phyloP scores from a whole-genome alignment of 2,329 filamentous ascomycete genomes.

The Purpureocillium lavendulum region DNA sequence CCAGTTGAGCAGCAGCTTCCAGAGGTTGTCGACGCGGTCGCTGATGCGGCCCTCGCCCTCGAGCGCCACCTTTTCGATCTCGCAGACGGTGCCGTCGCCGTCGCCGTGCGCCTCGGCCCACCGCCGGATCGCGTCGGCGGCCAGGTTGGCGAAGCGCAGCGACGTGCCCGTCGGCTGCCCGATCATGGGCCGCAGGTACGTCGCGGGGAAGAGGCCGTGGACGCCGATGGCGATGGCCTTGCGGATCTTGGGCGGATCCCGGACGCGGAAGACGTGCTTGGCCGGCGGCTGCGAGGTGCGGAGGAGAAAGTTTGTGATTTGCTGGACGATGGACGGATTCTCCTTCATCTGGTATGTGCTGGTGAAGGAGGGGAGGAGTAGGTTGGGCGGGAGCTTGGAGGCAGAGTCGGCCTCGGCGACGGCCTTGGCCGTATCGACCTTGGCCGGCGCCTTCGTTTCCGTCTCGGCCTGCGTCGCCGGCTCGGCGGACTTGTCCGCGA shows the following conservation, averaged over 20 bases:
- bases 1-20: conserved; percentile 93
- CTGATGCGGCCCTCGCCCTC: conserved; percentile 91
- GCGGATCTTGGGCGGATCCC: conserved; percentile 63
- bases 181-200: conserved; percentile 79
- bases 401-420: conserved; percentile 33
- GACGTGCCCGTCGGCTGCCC: conserved; percentile 95
- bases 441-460: conserved; percentile 10
- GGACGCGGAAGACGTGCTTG: conserved; percentile 65
- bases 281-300: conserved; percentile 46
- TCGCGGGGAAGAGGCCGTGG: conserved; percentile 87
- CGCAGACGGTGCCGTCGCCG: conserved; percentile 47
- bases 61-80: conserved; percentile 88
- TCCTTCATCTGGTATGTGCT: conserved; percentile 60
- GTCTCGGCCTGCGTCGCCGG: conserved; percentile 3
- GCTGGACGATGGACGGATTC: conserved; percentile 61
- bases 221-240: conserved; percentile 90
- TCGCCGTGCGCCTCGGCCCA: conserved; percentile 74
- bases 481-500: conserved; percentile 2
- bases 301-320: conserved; percentile 52
- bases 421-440: conserved; percentile 16
- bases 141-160: conserved; percentile 82
- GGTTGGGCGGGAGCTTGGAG: conserved; percentile 44
- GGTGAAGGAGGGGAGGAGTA: conserved; percentile 61
- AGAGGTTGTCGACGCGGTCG: conserved; percentile 83
- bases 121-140: conserved; percentile 71